Base-by-base conservation (phyloP, 2,329 filamentous ascomycete genomes). In the Nigrospora sphaerica region DNA sequence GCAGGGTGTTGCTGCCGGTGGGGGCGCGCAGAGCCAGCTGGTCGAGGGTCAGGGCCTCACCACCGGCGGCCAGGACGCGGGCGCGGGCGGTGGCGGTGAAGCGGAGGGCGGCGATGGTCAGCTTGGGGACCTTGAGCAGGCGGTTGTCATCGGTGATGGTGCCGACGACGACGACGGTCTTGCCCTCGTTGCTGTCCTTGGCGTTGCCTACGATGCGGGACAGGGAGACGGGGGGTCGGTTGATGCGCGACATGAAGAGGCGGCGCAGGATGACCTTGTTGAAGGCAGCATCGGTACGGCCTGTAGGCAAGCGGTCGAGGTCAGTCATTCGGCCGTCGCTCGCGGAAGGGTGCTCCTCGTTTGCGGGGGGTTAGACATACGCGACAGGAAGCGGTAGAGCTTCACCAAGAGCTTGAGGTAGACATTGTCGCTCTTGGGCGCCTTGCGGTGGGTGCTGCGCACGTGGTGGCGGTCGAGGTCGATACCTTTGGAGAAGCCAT, bases 91-190 rank as follows among this genome's bases (percentile, higher is more conserved):
- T 95, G 59, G 90, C 83, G 59, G 95, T 98, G 82, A 97, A 96
- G 71, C 90, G 88, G 62, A 98, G 86, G 57, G 93, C 95, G 59
- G 92, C 93, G 63, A 98, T 78, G 63, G 84, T 89, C 67, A 95
- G 75, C 83, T 97, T 97, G 70, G 93, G 93, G 62, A 95, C 78
- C 67, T 81, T 81, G 62, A 95, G 75, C 54, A 95, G 83, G 62
- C 93, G 91, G 83, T 93, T 95, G 81, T 98, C 93, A 66, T 98
- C 93, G 61, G 93, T 97, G 74, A 98, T 79, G 66, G 92, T 95
- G 63, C 90, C 93, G 65, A 98, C 85, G 56, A 97, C 76, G 59
- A 97, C 93, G 59, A 97, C 78, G 62, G 88, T 97, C 81, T 95
- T 88, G 69, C 81, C 83, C 69, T 83, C 78, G 56, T 74, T 74